A percentile compares a stretch with the other conserved stretches of the same genome.
Conservation (phyloP, 2,329 filamentous ascomycete species). For the Penicillium italicum region DNA sequence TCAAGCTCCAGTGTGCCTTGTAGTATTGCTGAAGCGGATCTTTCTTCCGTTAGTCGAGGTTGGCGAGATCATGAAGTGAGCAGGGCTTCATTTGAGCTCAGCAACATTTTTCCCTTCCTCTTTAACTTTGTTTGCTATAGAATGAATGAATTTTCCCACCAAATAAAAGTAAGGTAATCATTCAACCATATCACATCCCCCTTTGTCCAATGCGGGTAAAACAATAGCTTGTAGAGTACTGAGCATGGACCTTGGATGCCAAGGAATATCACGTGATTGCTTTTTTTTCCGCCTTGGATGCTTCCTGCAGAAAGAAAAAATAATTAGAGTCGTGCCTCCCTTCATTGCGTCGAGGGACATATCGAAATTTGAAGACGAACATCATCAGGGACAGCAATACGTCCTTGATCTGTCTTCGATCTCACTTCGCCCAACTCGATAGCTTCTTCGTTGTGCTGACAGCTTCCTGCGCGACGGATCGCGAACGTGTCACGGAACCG, state of each 20-base stretch:
- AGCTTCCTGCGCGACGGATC: slow-evolving; percentile 19
- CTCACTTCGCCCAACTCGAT: background rate
- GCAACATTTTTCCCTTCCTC: background rate
- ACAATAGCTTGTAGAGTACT: background rate
- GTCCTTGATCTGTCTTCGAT: background rate
- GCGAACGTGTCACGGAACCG: slow-evolving; percentile 20
- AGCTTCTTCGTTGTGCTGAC: background rate
- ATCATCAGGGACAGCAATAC: background rate
- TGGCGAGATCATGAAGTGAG: background rate
- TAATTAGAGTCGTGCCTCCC: slow-evolving; percentile 4
- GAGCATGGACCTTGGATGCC: slow-evolving; percentile 1
- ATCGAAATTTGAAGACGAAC: background rate
- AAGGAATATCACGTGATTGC: background rate
- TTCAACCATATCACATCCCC: background rate
- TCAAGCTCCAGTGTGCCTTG: background rate
- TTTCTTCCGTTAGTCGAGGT: background rate
- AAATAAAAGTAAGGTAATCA: background rate
- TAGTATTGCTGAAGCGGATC: background rate
- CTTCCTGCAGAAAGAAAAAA: slow-evolving; percentile 10
- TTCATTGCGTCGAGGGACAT: slow-evolving; percentile 1
- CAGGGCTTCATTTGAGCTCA: background rate
- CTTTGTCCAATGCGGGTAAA: background rate
- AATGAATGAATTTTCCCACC: background rate
- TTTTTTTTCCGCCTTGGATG: slow-evolving; percentile 7
- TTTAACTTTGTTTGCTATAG: background rate